These are phyloP conservation scores for Asterochloris erici DNA, from an alignment of 139 green algal species.

Conservation along the genomic window DNA sequence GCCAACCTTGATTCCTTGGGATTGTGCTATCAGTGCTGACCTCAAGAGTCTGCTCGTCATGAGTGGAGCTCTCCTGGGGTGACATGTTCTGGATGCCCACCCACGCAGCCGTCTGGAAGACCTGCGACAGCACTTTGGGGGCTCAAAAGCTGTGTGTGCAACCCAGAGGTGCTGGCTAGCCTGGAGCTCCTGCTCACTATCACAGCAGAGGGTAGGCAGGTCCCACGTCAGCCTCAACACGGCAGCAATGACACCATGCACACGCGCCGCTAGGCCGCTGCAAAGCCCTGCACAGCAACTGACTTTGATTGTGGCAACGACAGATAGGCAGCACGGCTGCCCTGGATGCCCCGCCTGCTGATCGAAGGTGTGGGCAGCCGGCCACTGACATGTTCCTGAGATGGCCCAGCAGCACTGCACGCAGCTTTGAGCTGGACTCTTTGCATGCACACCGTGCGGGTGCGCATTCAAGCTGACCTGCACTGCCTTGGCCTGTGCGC, in stretches of 20 bases:
- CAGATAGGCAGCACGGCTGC: too few species aligned
- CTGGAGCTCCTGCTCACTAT: background rate
- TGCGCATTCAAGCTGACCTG: background rate
- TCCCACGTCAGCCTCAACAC: background rate
- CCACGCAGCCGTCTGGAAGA: background rate
- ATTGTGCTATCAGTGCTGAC: too few species aligned
- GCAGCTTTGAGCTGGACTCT: too few species aligned
- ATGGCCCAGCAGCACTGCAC: too few species aligned
- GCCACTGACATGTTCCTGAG: too few species aligned
- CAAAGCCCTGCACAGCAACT: background rate
- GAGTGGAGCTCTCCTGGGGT: too few species aligned
- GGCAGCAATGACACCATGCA: background rate
- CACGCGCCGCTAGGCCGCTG: background rate
- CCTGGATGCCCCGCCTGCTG: too few species aligned
- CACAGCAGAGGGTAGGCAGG: background rate
- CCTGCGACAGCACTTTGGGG: background rate
- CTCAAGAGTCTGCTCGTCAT: too few species aligned
- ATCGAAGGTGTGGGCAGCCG: too few species aligned
- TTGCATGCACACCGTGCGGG: too few species aligned
- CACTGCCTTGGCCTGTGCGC: conserved; percentile 3
- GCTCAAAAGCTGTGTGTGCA: background rate
- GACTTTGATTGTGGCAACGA: background rate
- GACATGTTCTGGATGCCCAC: too few species aligned
- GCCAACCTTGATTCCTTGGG: too few species aligned
- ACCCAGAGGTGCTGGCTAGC: background rate